Base-by-base conservation (phyloP, 768 basidiomycete genomes). In the Lactarius sp. region DNA sequence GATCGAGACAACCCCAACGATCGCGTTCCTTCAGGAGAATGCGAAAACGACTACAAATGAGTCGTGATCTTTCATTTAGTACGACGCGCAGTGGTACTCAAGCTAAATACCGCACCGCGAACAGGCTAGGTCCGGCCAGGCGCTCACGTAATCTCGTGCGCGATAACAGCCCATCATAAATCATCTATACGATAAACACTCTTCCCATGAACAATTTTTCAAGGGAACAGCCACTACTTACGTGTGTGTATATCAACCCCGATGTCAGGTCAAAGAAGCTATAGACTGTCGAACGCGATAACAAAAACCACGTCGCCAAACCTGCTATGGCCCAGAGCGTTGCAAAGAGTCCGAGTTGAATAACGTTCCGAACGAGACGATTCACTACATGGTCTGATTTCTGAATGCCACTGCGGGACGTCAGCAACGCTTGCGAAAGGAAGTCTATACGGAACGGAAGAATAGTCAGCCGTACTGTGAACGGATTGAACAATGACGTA, bases 221-320 rank as follows among this genome's bases (percentile, higher is more conserved):
- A 9, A 59, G 27, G 3, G 2, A 13, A 50, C 36, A 14, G 27
- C 9, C 12, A 52, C 39, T 34, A 53, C 52, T 41, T 50, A 59
- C 59, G 50, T 59, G 59, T 1, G 59, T 59, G 51, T 59, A 59
- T 33, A 59, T 59, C n/a, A 41, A 44, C 31, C 59, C 59, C 22
- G 51, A 51, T 52, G 59, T 52, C 27, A 22, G 14, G 13, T 51
- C 59, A 52, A 59, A 59, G 7, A 59, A 1, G 0, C 31, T n/a
- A 42, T 52, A 52, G 4, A 52, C 5, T 2, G 31, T 34, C 18
- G 22, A 31, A 8, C 7, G 6, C 10, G 59, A 50, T 14, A 59
- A n/a, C 14, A 59, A 31, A n/a, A 51, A 41, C 9, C 31, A 59
- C 16, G 58, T 51, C 5, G n/a, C 59, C 34, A 59, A 44, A 16